These are phyloP conservation scores for Cairneyella variabilis DNA, from an alignment of 495 filamentous ascomycete species.

Conservation along the genomic window DNA sequence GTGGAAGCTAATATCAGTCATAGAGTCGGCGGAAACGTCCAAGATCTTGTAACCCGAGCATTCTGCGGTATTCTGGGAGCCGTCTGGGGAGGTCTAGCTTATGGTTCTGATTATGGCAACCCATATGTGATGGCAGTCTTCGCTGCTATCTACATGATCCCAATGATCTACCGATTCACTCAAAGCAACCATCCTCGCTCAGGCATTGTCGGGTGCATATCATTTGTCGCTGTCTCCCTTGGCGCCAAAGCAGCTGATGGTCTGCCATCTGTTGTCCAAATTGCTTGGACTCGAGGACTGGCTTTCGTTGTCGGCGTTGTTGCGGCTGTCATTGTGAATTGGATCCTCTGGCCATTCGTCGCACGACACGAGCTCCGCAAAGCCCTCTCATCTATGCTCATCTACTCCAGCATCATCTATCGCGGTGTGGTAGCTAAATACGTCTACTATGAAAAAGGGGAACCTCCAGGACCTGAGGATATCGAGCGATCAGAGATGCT, in stretches of 20 bases:
- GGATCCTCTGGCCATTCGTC: slow-evolving; percentile 57
- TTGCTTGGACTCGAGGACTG: slow-evolving; percentile 44
- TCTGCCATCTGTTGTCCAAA: slow-evolving; percentile 31
- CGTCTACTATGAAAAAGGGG: slow-evolving; percentile 50
- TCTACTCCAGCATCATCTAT: slow-evolving; percentile 53
- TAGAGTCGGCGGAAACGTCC: slow-evolving; percentile 51
- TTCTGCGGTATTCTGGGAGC: slow-evolving; percentile 45
- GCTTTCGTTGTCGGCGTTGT: slow-evolving; percentile 49
- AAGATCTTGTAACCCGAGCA: slow-evolving; percentile 47
- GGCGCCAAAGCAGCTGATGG: slow-evolving; percentile 33
- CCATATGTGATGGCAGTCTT: slow-evolving; percentile 54
- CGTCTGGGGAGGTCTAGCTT: slow-evolving; percentile 49
- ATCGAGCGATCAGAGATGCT: slow-evolving; percentile 52
- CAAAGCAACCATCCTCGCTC: slow-evolving; percentile 48
- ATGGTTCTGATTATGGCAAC: slow-evolving; percentile 43
- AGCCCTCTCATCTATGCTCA: slow-evolving; percentile 48
- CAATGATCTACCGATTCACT: slow-evolving; percentile 55
- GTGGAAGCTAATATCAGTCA: slow-evolving; percentile 12
- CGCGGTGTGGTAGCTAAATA: slow-evolving; percentile 52
- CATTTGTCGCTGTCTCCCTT: slow-evolving; percentile 53
- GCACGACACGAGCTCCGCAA: slow-evolving; percentile 56
- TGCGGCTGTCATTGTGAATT: slow-evolving; percentile 49
- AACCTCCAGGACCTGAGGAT: slow-evolving; percentile 45
- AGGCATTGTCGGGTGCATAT: slow-evolving; percentile 39
- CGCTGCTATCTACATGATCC: slow-evolving; percentile 51